These are phyloP conservation scores for Kazachstania africana DNA, from an alignment of 805 yeast species.

Conservation along the genomic window DNA sequence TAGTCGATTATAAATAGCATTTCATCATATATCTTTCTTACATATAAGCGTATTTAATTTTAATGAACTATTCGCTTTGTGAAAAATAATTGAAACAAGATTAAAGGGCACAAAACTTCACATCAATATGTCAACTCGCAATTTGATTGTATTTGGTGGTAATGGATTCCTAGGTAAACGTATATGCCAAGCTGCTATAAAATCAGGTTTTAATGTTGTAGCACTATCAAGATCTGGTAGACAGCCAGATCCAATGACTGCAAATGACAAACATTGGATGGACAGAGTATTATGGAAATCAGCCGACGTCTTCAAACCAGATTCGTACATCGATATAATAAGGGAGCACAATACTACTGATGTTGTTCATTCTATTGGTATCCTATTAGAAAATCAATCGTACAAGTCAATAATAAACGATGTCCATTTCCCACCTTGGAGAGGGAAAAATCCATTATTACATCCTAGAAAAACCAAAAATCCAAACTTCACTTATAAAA, in stretches of 20 bases:
- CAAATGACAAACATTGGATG: constrained; percentile 34
- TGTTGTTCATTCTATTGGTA: constrained; percentile 78
- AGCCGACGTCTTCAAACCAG: constrained; percentile 59
- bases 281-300: constrained; percentile 49
- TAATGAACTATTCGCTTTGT: too few relatives aligned
- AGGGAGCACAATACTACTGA: constrained; percentile 25
- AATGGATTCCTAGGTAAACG: constrained; percentile 69
- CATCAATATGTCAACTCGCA: too few relatives aligned
- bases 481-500: constrained; percentile 38
- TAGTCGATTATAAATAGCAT: too few relatives aligned
- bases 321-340: constrained; percentile 32
- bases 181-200: constrained; percentile 58
- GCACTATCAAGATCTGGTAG: constrained; percentile 58
- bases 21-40: too few relatives aligned
- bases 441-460: constrained; percentile 40
- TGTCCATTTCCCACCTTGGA: neutral
- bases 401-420: constrained; percentile 41
- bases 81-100: too few relatives aligned
- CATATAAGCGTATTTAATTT: too few relatives aligned
- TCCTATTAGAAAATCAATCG: constrained; percentile 52
- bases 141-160: constrained; percentile 80
- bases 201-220: constrained; percentile 51
- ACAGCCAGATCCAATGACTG: constrained; percentile 29
- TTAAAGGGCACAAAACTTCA: too few relatives aligned
- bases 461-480: constrained; percentile 18